phyloP scores from a whole-genome alignment of 164 flowering plant genomes.

The Magnolia kwangsiensis region DNA sequence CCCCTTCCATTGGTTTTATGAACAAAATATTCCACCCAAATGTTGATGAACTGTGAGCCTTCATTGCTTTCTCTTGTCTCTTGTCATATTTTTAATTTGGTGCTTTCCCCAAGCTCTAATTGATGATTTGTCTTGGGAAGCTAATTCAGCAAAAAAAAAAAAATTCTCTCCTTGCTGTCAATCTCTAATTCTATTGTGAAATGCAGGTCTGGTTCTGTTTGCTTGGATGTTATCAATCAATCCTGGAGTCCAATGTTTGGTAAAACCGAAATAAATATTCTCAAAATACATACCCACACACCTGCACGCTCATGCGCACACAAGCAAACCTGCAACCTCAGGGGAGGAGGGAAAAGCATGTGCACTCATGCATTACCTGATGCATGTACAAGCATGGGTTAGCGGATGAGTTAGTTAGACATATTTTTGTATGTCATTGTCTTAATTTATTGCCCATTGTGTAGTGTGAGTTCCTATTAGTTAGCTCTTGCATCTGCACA shows the following conservation, averaged over 20 bases:
- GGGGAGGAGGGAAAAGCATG: not conserved
- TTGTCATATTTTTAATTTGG: slow-evolving; percentile 1
- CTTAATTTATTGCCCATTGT: not conserved
- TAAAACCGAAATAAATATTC: slow-evolving; percentile 20
- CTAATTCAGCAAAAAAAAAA: no score
- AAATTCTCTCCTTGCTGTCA: not conserved
- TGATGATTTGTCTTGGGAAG: not conserved
- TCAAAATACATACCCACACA: not conserved
- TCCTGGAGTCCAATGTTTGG: slow-evolving; percentile 99
- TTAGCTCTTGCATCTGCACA: not conserved
- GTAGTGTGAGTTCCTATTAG: not conserved
- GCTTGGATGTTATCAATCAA: slow-evolving; percentile 98
- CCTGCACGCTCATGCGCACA: not conserved
- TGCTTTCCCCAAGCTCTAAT: not conserved
- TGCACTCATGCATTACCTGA: not conserved
- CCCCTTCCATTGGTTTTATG: slow-evolving; percentile 91
- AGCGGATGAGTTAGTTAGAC: not conserved
- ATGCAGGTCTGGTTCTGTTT: slow-evolving; percentile 93
- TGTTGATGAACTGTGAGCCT: slow-evolving; percentile 87
- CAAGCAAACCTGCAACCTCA: not conserved
- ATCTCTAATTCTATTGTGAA: not conserved
- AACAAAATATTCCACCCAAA: slow-evolving; percentile 96
- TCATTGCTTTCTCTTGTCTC: not conserved
- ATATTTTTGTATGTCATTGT: not conserved
- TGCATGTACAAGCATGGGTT: not conserved